A percentile compares a stretch with the other conserved stretches of the same genome.
Evolutionary conservation across 345 rosid species (phyloP).

Genomic region (Citrus sinensis): DVS_A1.0 CM039163.1:2272501-2273000

Average conservation of each 20-base stretch:
- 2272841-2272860: conserved; percentile 85
- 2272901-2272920: conserved; percentile 74
- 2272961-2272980: conserved; percentile 79
- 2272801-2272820: conserved; percentile 96
- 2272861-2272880: conserved; percentile 77
- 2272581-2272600: conserved; percentile 90
- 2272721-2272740: conserved; percentile 91
- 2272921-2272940: conserved; percentile 76
- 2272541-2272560: conserved; percentile 82
- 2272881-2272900: conserved; percentile 81
- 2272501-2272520: conserved; percentile 49
- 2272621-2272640: conserved; percentile 88
- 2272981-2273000: conserved; percentile 82
- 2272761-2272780: conserved; percentile 84
- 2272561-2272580: conserved; percentile 71
- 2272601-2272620: conserved; percentile 76
- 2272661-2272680: conserved; percentile 42
- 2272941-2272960: conserved; percentile 74
- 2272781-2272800: conserved; percentile 88
- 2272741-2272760: conserved; percentile 90
- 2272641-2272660: conserved; percentile 93
- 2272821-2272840: conserved; percentile 78
- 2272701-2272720: conserved; percentile 94
- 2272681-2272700: conserved; percentile 61
- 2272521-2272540: conserved; percentile 58